Base-by-base conservation (phyloP, 2,329 filamentous ascomycete species). In the Diaporthe sp. region DNA sequence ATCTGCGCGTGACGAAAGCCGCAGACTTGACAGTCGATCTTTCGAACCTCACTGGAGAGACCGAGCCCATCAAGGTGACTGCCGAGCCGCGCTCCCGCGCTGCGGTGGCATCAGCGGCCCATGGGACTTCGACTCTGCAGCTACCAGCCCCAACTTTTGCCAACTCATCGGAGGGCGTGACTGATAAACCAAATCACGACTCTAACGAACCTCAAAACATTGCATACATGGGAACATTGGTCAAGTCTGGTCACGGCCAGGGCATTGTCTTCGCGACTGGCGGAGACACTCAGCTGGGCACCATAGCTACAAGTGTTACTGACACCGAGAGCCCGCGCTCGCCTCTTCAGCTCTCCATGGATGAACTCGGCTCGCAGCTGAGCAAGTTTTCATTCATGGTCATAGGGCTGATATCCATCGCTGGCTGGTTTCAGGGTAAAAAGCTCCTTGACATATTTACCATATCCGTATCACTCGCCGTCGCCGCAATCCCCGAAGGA, bases 251-350 rank as follows among this genome's bases (percentile, higher is more conserved):
- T 15, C 93, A 99, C 80, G 97, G 97, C 0, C 96, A 98, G 82
- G 97, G 97, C 56, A 93, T 99, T 77, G 97, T 99, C n/a, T 97
- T 98, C 82, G 95, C 96, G 12, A 99, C 97, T 9, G 97, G 97
- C 72, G 94, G 94, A 42, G 92, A 94, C 74, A 99, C 97, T 0
- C 95, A 98, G 79, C 98, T 99, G 83, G 97, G 97, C 55, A 96
- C 95, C 66, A 99, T 99, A 78, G 97, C 96, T 27, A 94, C 96
- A 22, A 98, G 96, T 70, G 90, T 99, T 35, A 95, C 96, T 65
- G 94, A 97, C 76, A 99, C 98, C 37, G 97, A 98, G 83, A 98
- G 95, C 80, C 97, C 97, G 0, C 90, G 97, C 56, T 99, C 97
- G 4, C 97, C 97, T 12, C 87, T 99, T 39, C 97, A 99, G 82